phyloP scores from a whole-genome alignment of 306 rosid genomes.

The Medicago ruthenica region DNA sequence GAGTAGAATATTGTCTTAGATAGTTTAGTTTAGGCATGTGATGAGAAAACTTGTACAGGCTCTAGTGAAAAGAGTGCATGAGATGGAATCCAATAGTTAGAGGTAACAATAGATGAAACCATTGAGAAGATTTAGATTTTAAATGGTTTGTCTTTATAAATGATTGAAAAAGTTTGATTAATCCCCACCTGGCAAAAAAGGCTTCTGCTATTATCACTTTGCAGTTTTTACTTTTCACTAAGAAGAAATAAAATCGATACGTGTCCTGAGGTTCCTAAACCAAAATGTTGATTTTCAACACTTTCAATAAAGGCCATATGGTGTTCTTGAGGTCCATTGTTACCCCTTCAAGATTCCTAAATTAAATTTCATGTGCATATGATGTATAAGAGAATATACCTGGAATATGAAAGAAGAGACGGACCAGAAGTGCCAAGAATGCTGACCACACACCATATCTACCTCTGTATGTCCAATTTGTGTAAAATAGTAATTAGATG shows the following conservation, averaged over 20 bases:
- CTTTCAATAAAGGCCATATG: not conserved
- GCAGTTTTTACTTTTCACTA: not conserved
- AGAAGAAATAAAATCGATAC: not conserved
- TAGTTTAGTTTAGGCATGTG: not conserved
- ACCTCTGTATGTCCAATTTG: constrained; percentile 68
- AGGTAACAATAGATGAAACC: not conserved
- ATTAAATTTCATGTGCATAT: constrained; percentile 12
- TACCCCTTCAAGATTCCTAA: constrained; percentile 28
- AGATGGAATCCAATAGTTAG: not conserved
- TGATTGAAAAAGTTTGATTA: not conserved
- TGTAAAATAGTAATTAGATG: constrained; percentile 25
- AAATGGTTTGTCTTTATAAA: not conserved
- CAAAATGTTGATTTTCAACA: not conserved
- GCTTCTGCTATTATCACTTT: not conserved
- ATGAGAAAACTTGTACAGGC: not conserved
- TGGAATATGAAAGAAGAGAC: constrained; percentile 74
- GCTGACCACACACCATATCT: constrained; percentile 88
- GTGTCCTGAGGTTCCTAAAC: not conserved
- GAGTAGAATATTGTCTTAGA: too few relatives aligned
- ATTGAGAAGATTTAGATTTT: not conserved
- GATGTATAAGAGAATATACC: constrained; percentile 40
- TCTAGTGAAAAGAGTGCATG: not conserved
- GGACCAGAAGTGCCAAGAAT: constrained; percentile 81
- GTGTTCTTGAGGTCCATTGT: not conserved
- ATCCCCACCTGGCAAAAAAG: not conserved